Percentiles rank a stretch among this genome's conserved stretches.
These are phyloP conservation scores for Exophiala oligosperma DNA, from an alignment of 2,329 filamentous ascomycete genomes.

Conservation along the genomic window DNA sequence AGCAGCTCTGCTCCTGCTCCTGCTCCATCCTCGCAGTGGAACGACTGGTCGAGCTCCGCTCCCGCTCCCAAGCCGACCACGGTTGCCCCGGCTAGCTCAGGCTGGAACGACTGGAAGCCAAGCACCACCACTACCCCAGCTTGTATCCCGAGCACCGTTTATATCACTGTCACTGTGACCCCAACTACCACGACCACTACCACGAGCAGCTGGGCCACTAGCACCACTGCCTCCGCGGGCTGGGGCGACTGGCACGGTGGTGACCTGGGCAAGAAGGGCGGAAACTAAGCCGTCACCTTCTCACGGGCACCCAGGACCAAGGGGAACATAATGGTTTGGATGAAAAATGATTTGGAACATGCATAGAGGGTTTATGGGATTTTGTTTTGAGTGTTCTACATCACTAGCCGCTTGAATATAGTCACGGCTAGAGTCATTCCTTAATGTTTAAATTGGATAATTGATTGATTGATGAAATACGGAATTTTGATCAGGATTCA, in stretches of 20 bases:
- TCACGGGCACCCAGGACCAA: too few relatives aligned
- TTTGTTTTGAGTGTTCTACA: too few relatives aligned
- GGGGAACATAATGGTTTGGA: too few relatives aligned
- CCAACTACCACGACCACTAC: not conserved
- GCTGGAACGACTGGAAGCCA: slow-evolving; percentile 7
- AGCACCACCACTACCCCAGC: not conserved
- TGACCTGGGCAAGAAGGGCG: not conserved
- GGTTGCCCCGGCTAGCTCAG: not conserved
- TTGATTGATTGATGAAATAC: too few relatives aligned
- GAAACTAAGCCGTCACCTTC: not conserved
- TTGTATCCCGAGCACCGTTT: not conserved
- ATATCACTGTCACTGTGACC: not conserved
- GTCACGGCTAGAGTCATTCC: too few relatives aligned
- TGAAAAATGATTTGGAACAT: too few relatives aligned
- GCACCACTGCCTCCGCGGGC: not conserved
- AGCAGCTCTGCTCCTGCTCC: not conserved
- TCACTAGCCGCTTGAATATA: too few relatives aligned
- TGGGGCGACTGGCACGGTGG: slow-evolving; percentile 1
- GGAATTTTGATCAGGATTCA: too few relatives aligned
- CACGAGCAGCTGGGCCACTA: not conserved
- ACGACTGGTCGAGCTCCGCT: not conserved
- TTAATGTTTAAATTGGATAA: too few relatives aligned
- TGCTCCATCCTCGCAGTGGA: not conserved
- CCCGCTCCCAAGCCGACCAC: not conserved
- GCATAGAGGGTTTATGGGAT: too few relatives aligned